Conservation (phyloP, 2,329 filamentous ascomycete species). For the Pseudopyrenochaeta lycopersici region DNA sequence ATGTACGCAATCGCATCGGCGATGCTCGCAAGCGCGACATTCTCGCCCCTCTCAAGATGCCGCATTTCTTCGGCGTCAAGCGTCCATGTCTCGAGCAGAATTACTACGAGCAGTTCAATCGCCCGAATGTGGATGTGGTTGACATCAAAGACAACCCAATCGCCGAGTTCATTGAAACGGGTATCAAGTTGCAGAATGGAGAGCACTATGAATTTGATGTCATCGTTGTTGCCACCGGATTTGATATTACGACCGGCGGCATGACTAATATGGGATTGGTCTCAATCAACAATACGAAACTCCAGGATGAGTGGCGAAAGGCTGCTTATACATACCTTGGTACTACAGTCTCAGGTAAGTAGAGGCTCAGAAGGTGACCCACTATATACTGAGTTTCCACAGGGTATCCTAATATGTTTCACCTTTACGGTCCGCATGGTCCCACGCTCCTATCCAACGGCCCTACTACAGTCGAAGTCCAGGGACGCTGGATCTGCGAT, state of each 20-base stretch:
- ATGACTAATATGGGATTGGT: slow-evolving; percentile 36
- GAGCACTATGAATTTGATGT: slow-evolving; percentile 46
- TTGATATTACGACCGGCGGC: slow-evolving; percentile 45
- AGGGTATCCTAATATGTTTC: slow-evolving; percentile 18
- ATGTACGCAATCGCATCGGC: slow-evolving; percentile 46
- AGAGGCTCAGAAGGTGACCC: too few species aligned
- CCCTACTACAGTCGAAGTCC: slow-evolving; percentile 48
- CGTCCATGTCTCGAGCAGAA: slow-evolving; percentile 51
- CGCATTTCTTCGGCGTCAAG: slow-evolving; percentile 52
- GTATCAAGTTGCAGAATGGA: slow-evolving; percentile 43
- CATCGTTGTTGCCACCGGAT: slow-evolving; percentile 46
- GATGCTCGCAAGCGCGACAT: slow-evolving; percentile 51
- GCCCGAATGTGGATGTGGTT: slow-evolving; percentile 47
- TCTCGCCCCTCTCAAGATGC: slow-evolving; percentile 48
- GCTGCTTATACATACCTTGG: slow-evolving; percentile 16
- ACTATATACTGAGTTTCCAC: not conserved
- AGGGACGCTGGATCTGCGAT: slow-evolving; percentile 50
- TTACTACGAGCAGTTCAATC: slow-evolving; percentile 53
- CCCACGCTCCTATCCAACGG: slow-evolving; percentile 47
- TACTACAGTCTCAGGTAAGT: slow-evolving; percentile 1
- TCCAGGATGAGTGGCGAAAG: slow-evolving; percentile 17
- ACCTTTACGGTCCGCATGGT: slow-evolving; percentile 18
- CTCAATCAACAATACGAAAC: slow-evolving; percentile 20
- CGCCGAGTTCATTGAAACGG: slow-evolving; percentile 33
- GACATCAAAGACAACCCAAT: slow-evolving; percentile 46